Conservation (phyloP, 2,329 filamentous ascomycete genomes). For the Mycosphaerella sp. region DNA sequence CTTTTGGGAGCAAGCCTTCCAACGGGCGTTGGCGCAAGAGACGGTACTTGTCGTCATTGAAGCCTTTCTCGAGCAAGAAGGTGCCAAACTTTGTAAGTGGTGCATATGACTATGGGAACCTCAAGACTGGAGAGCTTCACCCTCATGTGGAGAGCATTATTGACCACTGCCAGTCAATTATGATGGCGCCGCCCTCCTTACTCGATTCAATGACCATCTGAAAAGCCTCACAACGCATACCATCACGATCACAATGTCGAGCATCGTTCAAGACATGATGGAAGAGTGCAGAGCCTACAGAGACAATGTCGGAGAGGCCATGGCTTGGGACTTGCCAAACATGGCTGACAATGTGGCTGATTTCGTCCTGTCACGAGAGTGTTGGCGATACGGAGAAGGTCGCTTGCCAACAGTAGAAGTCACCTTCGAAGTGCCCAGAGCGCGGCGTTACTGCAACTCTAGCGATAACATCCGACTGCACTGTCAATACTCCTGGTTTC, state of each 20-base stretch:
- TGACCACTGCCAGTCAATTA: neutral
- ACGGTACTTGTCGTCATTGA: conserved; percentile 23
- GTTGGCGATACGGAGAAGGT: conserved; percentile 16
- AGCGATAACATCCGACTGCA: conserved; percentile 13
- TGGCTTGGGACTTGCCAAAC: neutral
- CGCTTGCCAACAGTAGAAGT: conserved; percentile 17
- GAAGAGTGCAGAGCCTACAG: conserved; percentile 4
- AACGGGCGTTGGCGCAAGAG: conserved; percentile 21
- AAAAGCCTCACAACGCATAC: conserved; percentile 16
- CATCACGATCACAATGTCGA: conserved; percentile 21
- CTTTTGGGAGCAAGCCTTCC: conserved; percentile 27
- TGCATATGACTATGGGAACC: neutral
- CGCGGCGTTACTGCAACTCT: neutral
- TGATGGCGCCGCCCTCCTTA: neutral
- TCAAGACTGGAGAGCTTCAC: too few relatives aligned
- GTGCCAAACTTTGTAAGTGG: neutral
- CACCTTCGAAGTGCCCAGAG: conserved; percentile 14
- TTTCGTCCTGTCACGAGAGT: conserved; percentile 22
- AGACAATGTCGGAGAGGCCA: too few relatives aligned
- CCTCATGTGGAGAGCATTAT: too few relatives aligned
- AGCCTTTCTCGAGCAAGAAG: conserved; percentile 19
- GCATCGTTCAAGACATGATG: conserved; percentile 22
- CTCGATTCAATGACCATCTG: conserved; percentile 14
- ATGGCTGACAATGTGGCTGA: conserved; percentile 11
- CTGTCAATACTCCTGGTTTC: conserved; percentile 20